Evolutionary conservation across 2,329 filamentous ascomycete species (phyloP), one percentile per base, ranked within the genome.

Genomic region (Tympanopsis confertula): DNA sequence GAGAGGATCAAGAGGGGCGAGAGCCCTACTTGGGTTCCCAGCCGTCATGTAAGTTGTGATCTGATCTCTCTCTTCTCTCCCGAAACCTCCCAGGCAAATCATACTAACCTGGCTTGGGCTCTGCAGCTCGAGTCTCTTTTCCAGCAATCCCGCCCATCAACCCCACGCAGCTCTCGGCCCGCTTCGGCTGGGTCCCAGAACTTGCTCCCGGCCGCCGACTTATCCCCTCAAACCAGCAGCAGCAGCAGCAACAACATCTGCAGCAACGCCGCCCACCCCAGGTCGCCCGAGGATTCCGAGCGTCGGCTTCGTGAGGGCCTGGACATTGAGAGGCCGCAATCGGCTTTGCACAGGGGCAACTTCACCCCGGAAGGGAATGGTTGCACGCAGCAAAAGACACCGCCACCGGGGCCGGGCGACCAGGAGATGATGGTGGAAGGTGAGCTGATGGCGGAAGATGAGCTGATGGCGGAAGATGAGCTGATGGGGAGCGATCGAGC

Each of bases 261-360:
- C 32, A 48, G 47, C 26, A 50, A 51, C 30, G 43, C 46, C 13
- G 41, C 46, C 36, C 42, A 48, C 15, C 41, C 47, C 5, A 57
- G 63, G 13, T 44, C 50, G 13, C 50, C 57, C 14, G 54, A 58
- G 7, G 22, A 26, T 7, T 7, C 22, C 35, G 59, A 66, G 29
- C 57, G 61, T 41, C 62, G 65, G 42, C 47, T 72, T 35, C 63
- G 64, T 42, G 66, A 74, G 41, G 72, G 77, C 4, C 52, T 74
- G 44, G 72, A 76, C 44, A 89, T 94, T 44, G 81, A 88, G 55
- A 74, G 88, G 38, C 89, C 89, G 35, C 70, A 84, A 39, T 96
- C 89, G 20, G 78, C 78, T 35, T 61, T 82, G 10, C 78, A 83
- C 46, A 76, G 71, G 42, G 78, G 78, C 3, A 71, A 82, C 50